A percentile compares a stretch with the other conserved stretches of the same genome.
phyloP scores from a whole-genome alignment of 148 eudicot species.

The Cornus suecica region DNA sequence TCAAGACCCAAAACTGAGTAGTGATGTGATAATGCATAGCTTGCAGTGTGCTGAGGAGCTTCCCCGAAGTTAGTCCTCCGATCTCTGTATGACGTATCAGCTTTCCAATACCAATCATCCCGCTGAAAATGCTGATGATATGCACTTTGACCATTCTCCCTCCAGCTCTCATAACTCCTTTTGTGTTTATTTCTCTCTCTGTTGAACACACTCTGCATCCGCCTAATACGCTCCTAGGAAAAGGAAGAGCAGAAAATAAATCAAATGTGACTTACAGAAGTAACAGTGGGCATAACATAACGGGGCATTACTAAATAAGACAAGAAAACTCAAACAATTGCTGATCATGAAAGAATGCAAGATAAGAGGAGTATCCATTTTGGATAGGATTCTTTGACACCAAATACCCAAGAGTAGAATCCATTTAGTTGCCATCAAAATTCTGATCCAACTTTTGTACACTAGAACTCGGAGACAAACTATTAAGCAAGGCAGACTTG shows the following conservation, averaged over 20 bases:
- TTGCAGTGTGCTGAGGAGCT: constrained; percentile 48
- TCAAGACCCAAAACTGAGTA: constrained; percentile 93
- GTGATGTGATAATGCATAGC: constrained; percentile 71
- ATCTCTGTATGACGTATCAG: constrained; percentile 65
- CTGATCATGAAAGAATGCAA: not conserved
- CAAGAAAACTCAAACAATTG: not conserved
- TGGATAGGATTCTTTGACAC: too few relatives aligned
- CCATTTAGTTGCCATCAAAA: not conserved
- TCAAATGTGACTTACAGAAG: too few relatives aligned
- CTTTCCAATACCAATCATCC: constrained; percentile 97
- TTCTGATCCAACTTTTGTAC: not conserved
- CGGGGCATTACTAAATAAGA: too few relatives aligned
- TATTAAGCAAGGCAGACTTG: too few relatives aligned
- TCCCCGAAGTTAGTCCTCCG: constrained; percentile 53
- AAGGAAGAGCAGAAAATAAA: constrained; percentile 22
- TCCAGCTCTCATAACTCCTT: constrained; percentile 84
- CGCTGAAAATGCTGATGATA: constrained; percentile 90
- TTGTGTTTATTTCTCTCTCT: constrained; percentile 81
- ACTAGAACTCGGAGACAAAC: not conserved
- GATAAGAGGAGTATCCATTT: not conserved
- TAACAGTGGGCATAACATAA: not conserved
- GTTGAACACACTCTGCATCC: constrained; percentile 96
- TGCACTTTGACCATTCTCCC: constrained; percentile 56
- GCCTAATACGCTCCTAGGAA: constrained; percentile 87
- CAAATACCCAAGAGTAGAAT: not conserved